Base-by-base conservation (phyloP, 2,329 filamentous ascomycete genomes). In the Nothomitra cinnamomea region DNA sequence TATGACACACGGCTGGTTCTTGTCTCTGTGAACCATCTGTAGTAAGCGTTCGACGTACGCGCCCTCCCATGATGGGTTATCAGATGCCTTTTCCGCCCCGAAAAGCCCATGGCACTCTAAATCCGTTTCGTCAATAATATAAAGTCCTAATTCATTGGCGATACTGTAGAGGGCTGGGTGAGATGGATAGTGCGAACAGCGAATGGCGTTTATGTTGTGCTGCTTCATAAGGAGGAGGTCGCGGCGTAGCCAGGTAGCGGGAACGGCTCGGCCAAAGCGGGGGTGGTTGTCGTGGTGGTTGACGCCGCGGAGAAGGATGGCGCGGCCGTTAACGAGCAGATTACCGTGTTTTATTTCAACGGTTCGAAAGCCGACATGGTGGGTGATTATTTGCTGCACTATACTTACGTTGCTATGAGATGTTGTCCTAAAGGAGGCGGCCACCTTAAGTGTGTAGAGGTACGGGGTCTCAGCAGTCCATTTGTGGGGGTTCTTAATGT, bases 251-350 rank as follows among this genome's bases (percentile, higher is more conserved):
- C 76, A 82, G 1, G 80, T 76, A 5, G 76, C 64, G 0, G 80
- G 79, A 0, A 85, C 79, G 0, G 80, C 73, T 0, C 82, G 77
- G 2, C 82, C 82, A 25, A 73, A 73, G 10, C 67, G 66, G 0
- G 80, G 79, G 59, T 86, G 81, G 59, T 87, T 82, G 55, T 87
- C 83, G 60, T 86, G 83, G 15, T 82, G 70, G 62, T 85, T 85
- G 15, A 79, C 77, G 15, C 82, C 82, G 25, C 77, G 73, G 57
- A 86, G 71, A 1, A 77, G 70, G 51, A 85, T 72, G 1, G 75
- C 68, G 25, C 71, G 69, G 3, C 81, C 80, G 55, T 85, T 85
- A 58, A 85, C 79, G 22, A 70, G 70, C 58, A 83, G 69, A 43
- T 81, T 63, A 0, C 79, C 77, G 49, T 78, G 69, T 53, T 75